Percentiles rank a stretch among this genome's conserved stretches.
Conservation (phyloP, 805 yeast species). For the Saturnispora dispora region DNA sequence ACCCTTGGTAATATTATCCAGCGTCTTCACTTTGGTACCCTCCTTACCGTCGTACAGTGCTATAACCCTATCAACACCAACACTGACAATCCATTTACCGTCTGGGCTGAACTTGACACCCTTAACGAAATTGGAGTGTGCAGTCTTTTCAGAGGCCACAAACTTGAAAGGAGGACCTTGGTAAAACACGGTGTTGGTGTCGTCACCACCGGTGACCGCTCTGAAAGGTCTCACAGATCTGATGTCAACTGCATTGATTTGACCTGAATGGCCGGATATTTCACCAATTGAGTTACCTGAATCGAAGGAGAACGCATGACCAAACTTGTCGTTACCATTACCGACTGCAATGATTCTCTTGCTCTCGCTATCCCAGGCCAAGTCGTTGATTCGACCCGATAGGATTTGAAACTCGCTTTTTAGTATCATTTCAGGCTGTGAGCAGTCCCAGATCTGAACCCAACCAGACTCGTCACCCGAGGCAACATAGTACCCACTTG, state of each 20-base stretch:
- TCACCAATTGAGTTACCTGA: slow-evolving; percentile 97
- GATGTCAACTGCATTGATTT: slow-evolving; percentile 75
- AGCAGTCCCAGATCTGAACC: slow-evolving; percentile 80
- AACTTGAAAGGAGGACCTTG: slow-evolving; percentile 95
- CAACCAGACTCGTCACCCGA: slow-evolving; percentile 89
- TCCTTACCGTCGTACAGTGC: slow-evolving; percentile 79
- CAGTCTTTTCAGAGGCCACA: slow-evolving; percentile 56
- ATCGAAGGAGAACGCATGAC: slow-evolving; percentile 89
- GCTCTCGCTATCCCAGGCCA: slow-evolving; percentile 89
- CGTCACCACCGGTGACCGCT: slow-evolving; percentile 90
- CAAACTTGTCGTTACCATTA: slow-evolving; percentile 83
- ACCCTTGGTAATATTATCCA: slow-evolving; percentile 53
- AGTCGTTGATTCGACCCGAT: slow-evolving; percentile 70
- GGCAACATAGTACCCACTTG: slow-evolving; percentile 83
- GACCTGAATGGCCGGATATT: slow-evolving; percentile 82
- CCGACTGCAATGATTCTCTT: slow-evolving; percentile 89
- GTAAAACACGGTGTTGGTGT: slow-evolving; percentile 71
- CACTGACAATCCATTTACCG: slow-evolving; percentile 67
- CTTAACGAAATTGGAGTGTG: slow-evolving; percentile 70
- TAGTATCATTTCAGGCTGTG: slow-evolving; percentile 43
- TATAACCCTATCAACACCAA: slow-evolving; percentile 75
- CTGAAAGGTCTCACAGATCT: slow-evolving; percentile 84
- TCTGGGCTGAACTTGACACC: slow-evolving; percentile 78
- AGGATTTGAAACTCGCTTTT: slow-evolving; percentile 73
- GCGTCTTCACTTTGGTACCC: slow-evolving; percentile 58